These are phyloP conservation scores for Chenopodium album DNA, from an alignment of 148 eudicot genomes.

Conservation along the genomic window DNA sequence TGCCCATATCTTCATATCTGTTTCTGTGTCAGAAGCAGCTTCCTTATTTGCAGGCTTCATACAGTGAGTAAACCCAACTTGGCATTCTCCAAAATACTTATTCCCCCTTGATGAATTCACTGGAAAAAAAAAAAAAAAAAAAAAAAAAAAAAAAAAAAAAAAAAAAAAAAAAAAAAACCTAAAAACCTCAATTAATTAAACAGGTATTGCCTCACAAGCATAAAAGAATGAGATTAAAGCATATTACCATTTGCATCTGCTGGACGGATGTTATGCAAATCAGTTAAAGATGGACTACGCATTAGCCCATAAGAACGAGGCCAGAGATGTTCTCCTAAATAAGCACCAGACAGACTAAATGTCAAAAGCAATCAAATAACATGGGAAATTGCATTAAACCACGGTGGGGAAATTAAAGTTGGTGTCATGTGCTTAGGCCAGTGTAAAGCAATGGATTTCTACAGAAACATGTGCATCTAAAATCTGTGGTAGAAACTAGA, in stretches of 20 bases:
- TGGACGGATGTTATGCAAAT: conserved; percentile 62
- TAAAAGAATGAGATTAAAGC: conserved; percentile 9
- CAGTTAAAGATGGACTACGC: conserved; percentile 41
- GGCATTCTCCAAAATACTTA: conserved; percentile 60
- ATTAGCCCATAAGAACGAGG: conserved; percentile 53
- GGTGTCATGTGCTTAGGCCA: neutral
- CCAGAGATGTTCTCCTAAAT: conserved; percentile 62
- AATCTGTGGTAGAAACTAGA: neutral
- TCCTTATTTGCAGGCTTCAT: conserved; percentile 53
- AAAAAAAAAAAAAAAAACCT: neutral
- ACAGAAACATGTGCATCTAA: neutral
- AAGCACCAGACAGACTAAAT: neutral
- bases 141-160: neutral
- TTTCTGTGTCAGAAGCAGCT: conserved; percentile 57
- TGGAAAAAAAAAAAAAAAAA: conserved; percentile 20
- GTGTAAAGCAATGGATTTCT: neutral
- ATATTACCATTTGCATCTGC: conserved; percentile 53
- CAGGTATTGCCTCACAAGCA: neutral
- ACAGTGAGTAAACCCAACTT: conserved; percentile 28
- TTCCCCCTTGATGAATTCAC: conserved; percentile 62
- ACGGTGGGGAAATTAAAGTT: neutral
- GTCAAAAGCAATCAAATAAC: neutral
- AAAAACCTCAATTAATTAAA: conserved; percentile 1
- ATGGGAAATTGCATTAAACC: neutral
- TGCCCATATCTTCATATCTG: conserved; percentile 50